A percentile compares a stretch with the other conserved stretches of the same genome.
These are phyloP conservation scores for Avicennia marina DNA, from an alignment of 257 asterid species.

Conservation along the genomic window DNA sequence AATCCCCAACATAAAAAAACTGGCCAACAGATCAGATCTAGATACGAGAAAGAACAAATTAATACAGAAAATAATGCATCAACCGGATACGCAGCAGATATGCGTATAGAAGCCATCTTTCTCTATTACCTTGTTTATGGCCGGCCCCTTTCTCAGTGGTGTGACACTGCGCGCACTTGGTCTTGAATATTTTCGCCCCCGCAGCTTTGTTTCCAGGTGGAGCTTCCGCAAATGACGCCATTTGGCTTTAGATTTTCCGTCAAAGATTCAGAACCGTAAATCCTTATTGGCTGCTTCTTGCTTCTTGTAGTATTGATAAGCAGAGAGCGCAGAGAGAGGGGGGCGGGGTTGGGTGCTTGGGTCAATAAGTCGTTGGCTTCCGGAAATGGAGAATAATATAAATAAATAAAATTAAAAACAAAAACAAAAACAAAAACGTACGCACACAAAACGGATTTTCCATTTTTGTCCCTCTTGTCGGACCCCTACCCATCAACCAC, in stretches of 20 bases:
- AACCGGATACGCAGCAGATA: too few species aligned
- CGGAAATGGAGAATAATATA: too few species aligned
- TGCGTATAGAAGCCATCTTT: too few species aligned
- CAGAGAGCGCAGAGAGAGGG: neutral
- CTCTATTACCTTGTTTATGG: constrained; percentile 97
- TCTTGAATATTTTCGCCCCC: constrained; percentile 82
- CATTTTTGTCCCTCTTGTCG: constrained; percentile 15
- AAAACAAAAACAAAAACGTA: too few species aligned
- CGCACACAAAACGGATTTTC: neutral
- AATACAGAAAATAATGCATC: too few species aligned
- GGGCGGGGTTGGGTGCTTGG: too few species aligned
- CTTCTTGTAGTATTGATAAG: neutral
- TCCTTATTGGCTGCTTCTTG: neutral
- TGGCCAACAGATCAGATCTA: constrained; percentile 18
- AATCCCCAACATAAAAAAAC: neutral
- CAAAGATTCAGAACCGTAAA: neutral
- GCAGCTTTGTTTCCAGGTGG: constrained; percentile 57
- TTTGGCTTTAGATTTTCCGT: constrained; percentile 11
- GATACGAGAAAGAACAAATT: neutral
- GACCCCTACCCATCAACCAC: constrained; percentile 5
- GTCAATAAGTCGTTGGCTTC: too few species aligned
- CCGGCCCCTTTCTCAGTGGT: constrained; percentile 88
- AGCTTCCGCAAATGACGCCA: constrained; percentile 69
- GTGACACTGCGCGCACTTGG: constrained; percentile 88
- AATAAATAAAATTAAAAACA: too few species aligned